phyloP scores from a whole-genome alignment of 139 green algal species.

The Coelastrella sp. region DNA sequence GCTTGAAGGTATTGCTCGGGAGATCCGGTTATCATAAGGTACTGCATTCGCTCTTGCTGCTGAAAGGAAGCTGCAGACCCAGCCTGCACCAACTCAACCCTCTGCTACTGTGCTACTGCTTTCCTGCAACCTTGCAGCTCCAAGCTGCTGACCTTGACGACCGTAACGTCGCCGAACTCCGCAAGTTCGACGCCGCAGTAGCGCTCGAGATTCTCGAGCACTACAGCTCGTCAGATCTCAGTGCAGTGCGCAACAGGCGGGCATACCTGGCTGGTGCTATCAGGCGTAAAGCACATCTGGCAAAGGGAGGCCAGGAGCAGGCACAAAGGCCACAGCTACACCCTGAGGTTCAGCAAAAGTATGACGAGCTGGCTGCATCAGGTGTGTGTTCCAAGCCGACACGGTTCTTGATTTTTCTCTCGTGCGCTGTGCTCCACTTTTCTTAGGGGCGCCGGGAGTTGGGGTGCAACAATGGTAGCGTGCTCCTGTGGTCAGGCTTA shows the following conservation, averaged over 20 bases:
- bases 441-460: neutral
- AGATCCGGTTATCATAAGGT: too few species aligned
- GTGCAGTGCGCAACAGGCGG: slow-evolving; percentile 54
- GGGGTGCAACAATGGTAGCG: too few species aligned
- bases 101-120: neutral
- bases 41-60: too few species aligned
- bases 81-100: too few species aligned
- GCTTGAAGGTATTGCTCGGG: too few species aligned
- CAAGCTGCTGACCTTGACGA: slow-evolving; percentile 50
- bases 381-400: neutral
- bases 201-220: slow-evolving; percentile 58
- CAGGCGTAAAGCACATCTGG: slow-evolving; percentile 28
- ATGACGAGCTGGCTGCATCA: slow-evolving; percentile 28
- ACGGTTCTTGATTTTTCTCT: neutral
- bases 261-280: slow-evolving; percentile 53
- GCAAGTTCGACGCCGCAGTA: slow-evolving; percentile 44
- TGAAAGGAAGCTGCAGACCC: too few species aligned
- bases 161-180: slow-evolving; percentile 47
- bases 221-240: slow-evolving; percentile 50
- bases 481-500: too few species aligned
- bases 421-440: neutral
- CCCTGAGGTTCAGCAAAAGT: slow-evolving; percentile 28
- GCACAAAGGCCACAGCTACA: neutral
- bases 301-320: neutral
- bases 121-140: neutral